Percentiles rank a stretch among this genome's conserved stretches.
Conservation (phyloP, 2,329 filamentous ascomycete genomes). For the Fusarium verticillioides region DNA sequence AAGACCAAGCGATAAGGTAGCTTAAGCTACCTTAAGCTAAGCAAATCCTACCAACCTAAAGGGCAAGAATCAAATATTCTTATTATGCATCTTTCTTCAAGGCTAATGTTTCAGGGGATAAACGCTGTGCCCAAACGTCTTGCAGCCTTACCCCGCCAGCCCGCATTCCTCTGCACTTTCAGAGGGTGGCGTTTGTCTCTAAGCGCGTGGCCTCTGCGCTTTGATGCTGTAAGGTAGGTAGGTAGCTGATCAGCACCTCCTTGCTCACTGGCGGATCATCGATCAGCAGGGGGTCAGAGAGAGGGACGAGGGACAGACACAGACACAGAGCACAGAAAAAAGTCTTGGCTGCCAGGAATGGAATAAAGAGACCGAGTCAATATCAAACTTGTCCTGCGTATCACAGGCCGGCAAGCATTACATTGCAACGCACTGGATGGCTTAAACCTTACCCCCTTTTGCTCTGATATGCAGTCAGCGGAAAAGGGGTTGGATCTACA, state of each 20-base stretch:
- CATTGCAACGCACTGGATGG: constrained; percentile 10
- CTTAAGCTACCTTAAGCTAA: background rate
- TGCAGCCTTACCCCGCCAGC: constrained; percentile 34
- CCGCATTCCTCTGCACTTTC: constrained; percentile 25
- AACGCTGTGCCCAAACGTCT: constrained; percentile 26
- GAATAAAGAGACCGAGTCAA: constrained; percentile 16
- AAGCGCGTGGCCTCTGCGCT: constrained; percentile 32
- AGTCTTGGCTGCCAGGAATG: constrained; percentile 29
- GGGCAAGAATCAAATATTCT: constrained; percentile 7
- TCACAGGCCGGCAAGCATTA: constrained; percentile 21
- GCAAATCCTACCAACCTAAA: background rate
- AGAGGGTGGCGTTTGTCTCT: constrained; percentile 23
- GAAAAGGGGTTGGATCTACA: constrained; percentile 23
- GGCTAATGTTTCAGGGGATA: constrained; percentile 26
- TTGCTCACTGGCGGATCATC: constrained; percentile 5
- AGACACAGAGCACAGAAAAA: background rate
- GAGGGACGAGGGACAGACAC: background rate
- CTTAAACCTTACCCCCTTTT: constrained; percentile 4
- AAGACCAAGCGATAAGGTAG: background rate
- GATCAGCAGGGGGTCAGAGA: constrained; percentile 20
- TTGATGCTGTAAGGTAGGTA: constrained; percentile 8
- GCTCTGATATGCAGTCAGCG: constrained; percentile 5
- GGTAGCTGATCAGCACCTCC: constrained; percentile 12
- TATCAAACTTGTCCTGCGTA: constrained; percentile 22
- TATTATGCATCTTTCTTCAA: constrained; percentile 1